These are phyloP conservation scores for Erodium trifolium DNA, from an alignment of 441 rosid species.

Conservation along the genomic window DNA sequence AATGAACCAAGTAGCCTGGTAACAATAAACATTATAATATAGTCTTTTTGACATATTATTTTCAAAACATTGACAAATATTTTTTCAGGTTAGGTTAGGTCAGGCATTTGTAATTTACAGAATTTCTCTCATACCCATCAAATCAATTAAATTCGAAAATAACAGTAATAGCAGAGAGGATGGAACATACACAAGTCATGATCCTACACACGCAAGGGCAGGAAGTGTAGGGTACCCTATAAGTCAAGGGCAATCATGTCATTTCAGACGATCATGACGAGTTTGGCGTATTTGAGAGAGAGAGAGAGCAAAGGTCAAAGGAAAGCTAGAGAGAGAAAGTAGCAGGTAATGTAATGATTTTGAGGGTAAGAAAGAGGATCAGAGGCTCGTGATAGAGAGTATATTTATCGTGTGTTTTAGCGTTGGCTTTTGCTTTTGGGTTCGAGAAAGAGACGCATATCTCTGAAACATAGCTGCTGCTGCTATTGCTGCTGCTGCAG, in stretches of 20 bases:
- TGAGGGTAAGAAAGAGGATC: constrained; percentile 20
- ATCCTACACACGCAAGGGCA: constrained; percentile 1
- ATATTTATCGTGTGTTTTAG: constrained; percentile 11
- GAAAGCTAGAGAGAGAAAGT: constrained; percentile 26
- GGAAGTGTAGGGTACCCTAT: not conserved
- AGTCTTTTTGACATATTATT: too few species aligned
- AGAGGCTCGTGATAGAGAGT: constrained; percentile 42
- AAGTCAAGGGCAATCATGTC: not conserved
- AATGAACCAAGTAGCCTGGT: too few species aligned
- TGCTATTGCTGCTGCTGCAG: constrained; percentile 15
- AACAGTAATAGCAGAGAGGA: not conserved
- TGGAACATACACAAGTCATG: not conserved
- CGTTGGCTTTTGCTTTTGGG: not conserved
- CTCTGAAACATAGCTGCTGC: constrained; percentile 16
- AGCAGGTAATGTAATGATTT: constrained; percentile 32
- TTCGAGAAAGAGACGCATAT: not conserved
- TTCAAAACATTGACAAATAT: not conserved
- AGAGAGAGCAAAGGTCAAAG: constrained; percentile 54
- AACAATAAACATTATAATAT: too few species aligned
- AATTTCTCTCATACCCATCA: not conserved
- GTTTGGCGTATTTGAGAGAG: constrained; percentile 14
- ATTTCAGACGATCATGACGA: constrained; percentile 8
- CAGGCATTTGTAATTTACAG: not conserved
- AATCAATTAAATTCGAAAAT: not conserved
- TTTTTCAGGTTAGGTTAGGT: not conserved